Evolutionary conservation across 2,329 filamentous ascomycete genomes (phyloP).

Genomic region (Aspergillus neoniger): DNA sequence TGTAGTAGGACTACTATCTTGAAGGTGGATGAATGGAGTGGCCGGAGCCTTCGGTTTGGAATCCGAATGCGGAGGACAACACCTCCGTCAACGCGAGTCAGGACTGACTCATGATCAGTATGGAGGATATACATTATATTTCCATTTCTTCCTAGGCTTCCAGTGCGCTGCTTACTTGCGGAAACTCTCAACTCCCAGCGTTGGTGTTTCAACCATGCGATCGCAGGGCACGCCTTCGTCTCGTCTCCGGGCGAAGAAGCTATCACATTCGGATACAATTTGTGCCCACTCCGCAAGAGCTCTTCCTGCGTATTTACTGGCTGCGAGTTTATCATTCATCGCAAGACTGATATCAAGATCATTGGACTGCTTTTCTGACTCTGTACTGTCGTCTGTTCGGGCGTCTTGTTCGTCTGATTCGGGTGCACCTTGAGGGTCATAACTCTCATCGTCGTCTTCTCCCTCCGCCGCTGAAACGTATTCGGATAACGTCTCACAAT

Average conservation of each 20-base stretch:
- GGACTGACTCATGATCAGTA: not conserved
- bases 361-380: slow-evolving; percentile 14
- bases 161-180: slow-evolving; percentile 40
- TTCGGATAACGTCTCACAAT: slow-evolving; percentile 30
- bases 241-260: slow-evolving; percentile 63
- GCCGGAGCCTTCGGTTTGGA: not conserved
- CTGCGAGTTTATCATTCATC: slow-evolving; percentile 34
- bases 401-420: slow-evolving; percentile 6
- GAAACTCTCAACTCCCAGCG: slow-evolving; percentile 63
- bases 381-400: not conserved
- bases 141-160: slow-evolving; percentile 21
- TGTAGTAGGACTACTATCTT: not conserved
- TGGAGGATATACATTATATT: not conserved
- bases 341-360: slow-evolving; percentile 15
- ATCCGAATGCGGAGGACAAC: not conserved
- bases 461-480: slow-evolving; percentile 21
- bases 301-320: slow-evolving; percentile 62
- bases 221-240: slow-evolving; percentile 63
- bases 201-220: slow-evolving; percentile 62
- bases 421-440: slow-evolving; percentile 11
- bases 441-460: slow-evolving; percentile 18
- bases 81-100: not conserved
- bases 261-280: slow-evolving; percentile 63
- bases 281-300: slow-evolving; percentile 66
- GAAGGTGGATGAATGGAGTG: not conserved